These are phyloP conservation scores for Cryptococcus sp. DNA, from an alignment of 1,284 basidiomycete species.

Conservation along the genomic window DNA sequence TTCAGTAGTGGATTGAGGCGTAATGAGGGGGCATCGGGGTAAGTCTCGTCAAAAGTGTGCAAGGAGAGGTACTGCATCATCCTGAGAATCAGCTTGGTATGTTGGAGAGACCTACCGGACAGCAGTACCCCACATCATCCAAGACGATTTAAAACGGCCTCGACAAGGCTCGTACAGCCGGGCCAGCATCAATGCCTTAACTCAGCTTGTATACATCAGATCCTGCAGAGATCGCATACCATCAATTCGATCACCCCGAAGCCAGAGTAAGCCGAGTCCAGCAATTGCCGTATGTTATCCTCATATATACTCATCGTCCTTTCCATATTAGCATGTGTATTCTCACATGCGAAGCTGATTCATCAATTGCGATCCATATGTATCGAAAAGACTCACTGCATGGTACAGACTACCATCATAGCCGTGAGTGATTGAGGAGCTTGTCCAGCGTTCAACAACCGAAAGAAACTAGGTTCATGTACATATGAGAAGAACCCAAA, in stretches of 20 bases:
- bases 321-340: conserved; percentile 2
- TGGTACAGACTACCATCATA: conserved; percentile 11
- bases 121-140: conserved; percentile 8
- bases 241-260: conserved; percentile 10
- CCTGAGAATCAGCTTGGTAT: background rate
- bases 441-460: conserved; percentile 5
- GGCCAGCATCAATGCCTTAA: conserved; percentile 2
- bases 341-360: conserved; percentile 7
- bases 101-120: conserved; percentile 1
- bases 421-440: conserved; percentile 7
- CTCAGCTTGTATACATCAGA: background rate
- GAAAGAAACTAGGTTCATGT: conserved; percentile 10
- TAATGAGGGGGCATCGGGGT: background rate
- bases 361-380: background rate
- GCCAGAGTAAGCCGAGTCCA: conserved; percentile 4
- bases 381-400: background rate
- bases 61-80: conserved; percentile 19
- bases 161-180: conserved; percentile 3
- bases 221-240: background rate
- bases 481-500: conserved; percentile 15
- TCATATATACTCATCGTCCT: conserved; percentile 5
- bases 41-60: conserved; percentile 10
- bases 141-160: conserved; percentile 8
- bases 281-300: background rate
- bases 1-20: conserved; percentile 2